Evolutionary conservation across 1,139 yeast species (phyloP).

Genomic region (Debaryomyces fabryi): DNA sequence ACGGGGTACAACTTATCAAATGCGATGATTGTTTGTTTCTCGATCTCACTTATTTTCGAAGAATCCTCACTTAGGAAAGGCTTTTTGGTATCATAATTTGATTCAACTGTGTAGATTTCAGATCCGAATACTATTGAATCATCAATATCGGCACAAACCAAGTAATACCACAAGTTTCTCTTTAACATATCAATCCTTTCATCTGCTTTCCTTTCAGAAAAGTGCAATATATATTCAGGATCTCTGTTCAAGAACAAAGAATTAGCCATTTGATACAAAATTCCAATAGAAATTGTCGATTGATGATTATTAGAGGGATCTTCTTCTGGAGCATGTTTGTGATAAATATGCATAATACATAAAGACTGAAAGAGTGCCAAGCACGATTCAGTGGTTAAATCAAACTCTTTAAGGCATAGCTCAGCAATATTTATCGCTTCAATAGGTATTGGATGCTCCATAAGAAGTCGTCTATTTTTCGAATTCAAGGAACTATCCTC

Average conservation of each 20-base stretch:
- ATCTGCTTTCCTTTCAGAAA: slow-evolving; percentile 22
- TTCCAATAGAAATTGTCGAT: slow-evolving; percentile 43
- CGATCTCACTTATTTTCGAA: background rate
- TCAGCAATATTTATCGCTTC: slow-evolving; percentile 35
- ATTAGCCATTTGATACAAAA: slow-evolving; percentile 51
- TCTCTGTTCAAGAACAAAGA: slow-evolving; percentile 58
- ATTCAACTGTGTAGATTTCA: slow-evolving; percentile 16
- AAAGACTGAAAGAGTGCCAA: slow-evolving; percentile 52
- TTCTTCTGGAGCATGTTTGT: slow-evolving; percentile 33
- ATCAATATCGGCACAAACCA: slow-evolving; percentile 24
- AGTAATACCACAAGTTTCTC: slow-evolving; percentile 49
- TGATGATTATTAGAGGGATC: slow-evolving; percentile 24
- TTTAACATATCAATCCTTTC: slow-evolving; percentile 39
- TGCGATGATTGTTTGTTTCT: background rate
- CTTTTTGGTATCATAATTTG: slow-evolving; percentile 21
- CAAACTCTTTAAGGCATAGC: slow-evolving; percentile 39
- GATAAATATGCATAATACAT: slow-evolving; percentile 31
- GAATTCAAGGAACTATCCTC: background rate
- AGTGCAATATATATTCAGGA: slow-evolving; percentile 29
- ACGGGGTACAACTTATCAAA: background rate
- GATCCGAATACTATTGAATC: slow-evolving; percentile 19
- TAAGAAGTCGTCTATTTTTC: slow-evolving; percentile 18
- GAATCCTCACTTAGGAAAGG: slow-evolving; percentile 12
- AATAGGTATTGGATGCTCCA: slow-evolving; percentile 30
- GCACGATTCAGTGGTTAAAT: slow-evolving; percentile 41